A percentile compares a stretch with the other conserved stretches of the same genome.
phyloP scores from a whole-genome alignment of 2,329 filamentous ascomycete species.

The Sclerotinia sclerotiorum region DNA sequence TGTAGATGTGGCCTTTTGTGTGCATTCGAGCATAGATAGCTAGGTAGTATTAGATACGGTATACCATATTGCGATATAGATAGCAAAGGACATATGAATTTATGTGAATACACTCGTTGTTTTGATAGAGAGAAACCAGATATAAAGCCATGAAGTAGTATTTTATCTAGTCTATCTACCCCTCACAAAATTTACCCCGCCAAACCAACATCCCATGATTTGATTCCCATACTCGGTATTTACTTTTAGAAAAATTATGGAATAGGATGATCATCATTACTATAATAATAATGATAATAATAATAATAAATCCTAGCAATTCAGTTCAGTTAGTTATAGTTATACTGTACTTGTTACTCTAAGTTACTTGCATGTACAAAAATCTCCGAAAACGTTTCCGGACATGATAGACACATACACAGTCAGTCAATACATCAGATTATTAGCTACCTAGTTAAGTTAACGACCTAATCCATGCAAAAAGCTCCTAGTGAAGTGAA shows the following conservation, averaged over 20 bases:
- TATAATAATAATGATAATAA: no score
- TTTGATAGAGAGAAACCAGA: not conserved
- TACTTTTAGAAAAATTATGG: not conserved
- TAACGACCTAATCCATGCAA: not conserved
- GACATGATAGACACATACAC: not conserved
- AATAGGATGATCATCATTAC: not conserved
- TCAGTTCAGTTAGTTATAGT: no score
- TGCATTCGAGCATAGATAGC: not conserved
- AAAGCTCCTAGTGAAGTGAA: not conserved
- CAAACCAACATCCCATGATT: not conserved
- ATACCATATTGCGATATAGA: not conserved
- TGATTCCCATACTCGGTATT: not conserved
- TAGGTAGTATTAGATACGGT: not conserved
- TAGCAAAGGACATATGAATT: not conserved
- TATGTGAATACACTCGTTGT: not conserved
- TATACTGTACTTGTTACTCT: no score
- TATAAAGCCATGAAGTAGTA: not conserved
- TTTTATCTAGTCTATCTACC: not conserved
- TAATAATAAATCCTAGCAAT: not conserved
- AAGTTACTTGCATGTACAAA: not conserved
- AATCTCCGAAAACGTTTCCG: not conserved
- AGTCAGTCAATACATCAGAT: no score
- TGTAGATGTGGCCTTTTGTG: not conserved
- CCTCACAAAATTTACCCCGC: conserved; percentile 10
- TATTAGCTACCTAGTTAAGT: not conserved